Conservation (phyloP, 202 grass and related monocot species). For the Setaria viridis region DNA sequence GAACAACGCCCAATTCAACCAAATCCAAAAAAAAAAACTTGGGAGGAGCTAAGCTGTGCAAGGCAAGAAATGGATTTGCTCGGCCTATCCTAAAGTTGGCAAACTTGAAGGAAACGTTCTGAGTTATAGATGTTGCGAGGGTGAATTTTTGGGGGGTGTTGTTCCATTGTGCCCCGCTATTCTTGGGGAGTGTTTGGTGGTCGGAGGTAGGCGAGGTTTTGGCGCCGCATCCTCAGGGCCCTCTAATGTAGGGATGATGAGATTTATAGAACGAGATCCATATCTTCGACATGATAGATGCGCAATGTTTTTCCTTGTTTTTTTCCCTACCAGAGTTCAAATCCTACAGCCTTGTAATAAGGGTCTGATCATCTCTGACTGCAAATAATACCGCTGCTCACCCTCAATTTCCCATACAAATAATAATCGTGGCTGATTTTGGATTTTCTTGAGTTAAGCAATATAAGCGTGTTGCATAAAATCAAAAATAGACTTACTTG, state of each 20-base stretch:
- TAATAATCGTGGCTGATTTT: background rate
- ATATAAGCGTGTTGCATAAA: background rate
- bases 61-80: conserved; percentile 38
- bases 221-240: conserved; percentile 17
- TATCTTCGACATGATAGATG: background rate
- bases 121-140: conserved; percentile 39
- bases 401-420: background rate
- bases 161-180: conserved; percentile 29
- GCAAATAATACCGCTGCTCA: background rate
- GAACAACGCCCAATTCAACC: background rate
- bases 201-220: conserved; percentile 22
- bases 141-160: conserved; percentile 8
- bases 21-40: conserved; percentile 1
- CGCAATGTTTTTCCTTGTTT: background rate
- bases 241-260: conserved; percentile 24
- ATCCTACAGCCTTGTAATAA: background rate
- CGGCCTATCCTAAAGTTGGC: conserved; percentile 56
- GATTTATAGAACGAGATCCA: conserved; percentile 26
- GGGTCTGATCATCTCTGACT: background rate
- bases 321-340: background rate
- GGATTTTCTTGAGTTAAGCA: background rate
- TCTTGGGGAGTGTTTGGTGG: conserved; percentile 45
- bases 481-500: background rate
- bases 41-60: conserved; percentile 47
- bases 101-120: conserved; percentile 31